These are phyloP conservation scores for Elaeis oleifera DNA, from an alignment of 202 grass and related monocot genomes.

Conservation along the genomic window DNA sequence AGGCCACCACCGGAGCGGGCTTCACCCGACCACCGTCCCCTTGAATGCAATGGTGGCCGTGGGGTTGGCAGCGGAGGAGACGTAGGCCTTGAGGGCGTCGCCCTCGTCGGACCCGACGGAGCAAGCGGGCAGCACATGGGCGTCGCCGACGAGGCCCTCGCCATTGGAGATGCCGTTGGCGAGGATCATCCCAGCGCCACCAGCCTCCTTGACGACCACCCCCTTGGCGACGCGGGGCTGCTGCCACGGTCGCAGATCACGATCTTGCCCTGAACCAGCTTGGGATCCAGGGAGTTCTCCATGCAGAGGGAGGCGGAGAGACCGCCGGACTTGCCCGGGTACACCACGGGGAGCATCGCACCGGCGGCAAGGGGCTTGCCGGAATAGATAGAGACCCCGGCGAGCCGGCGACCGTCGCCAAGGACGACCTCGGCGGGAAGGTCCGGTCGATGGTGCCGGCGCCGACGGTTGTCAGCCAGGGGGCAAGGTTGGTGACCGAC, in stretches of 20 bases:
- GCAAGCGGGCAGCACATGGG: slow-evolving; percentile 9
- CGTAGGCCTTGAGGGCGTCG: slow-evolving; percentile 10
- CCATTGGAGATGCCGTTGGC: slow-evolving; percentile 9
- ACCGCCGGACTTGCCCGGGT: background rate
- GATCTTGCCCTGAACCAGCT: slow-evolving; percentile 2
- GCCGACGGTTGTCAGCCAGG: slow-evolving; percentile 20
- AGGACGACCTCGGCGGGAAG: slow-evolving; percentile 16
- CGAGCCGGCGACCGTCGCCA: background rate
- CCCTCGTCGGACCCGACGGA: slow-evolving; percentile 1
- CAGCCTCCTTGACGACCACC: slow-evolving; percentile 3
- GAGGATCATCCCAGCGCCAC: slow-evolving; percentile 16
- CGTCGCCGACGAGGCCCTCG: slow-evolving; percentile 13
- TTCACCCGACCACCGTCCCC: slow-evolving; percentile 9
- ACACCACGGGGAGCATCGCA: background rate
- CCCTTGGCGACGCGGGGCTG: slow-evolving; percentile 13
- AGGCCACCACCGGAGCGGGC: slow-evolving; percentile 7
- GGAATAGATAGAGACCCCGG: slow-evolving; percentile 8
- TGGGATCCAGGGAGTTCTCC: slow-evolving; percentile 5
- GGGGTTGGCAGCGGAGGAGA: background rate
- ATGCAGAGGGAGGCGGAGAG: slow-evolving; percentile 10
- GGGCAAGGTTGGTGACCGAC: slow-evolving; percentile 12
- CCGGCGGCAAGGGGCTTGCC: background rate
- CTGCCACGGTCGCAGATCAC: slow-evolving; percentile 20
- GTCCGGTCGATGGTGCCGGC: slow-evolving; percentile 12
- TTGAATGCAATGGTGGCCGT: slow-evolving; percentile 1